Evolutionary conservation across 306 rosid species (phyloP).

Genomic region (Inga leiocalycina): DNA sequence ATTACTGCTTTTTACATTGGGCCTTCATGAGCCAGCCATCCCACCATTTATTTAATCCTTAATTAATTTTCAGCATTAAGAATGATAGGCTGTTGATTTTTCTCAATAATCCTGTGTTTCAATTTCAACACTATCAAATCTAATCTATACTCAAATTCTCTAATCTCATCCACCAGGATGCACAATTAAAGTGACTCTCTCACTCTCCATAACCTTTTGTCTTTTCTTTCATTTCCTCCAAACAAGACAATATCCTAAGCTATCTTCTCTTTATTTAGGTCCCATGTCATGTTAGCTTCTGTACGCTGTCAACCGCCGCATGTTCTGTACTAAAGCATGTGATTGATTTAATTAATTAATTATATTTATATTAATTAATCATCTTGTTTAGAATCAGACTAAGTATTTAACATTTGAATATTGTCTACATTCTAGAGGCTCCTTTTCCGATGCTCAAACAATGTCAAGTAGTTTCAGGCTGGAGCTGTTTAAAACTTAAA

Average conservation of each 20-base stretch:
- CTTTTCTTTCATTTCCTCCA: slow-evolving; percentile 9
- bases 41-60: not conserved
- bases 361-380: not conserved
- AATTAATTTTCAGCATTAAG: slow-evolving; percentile 1
- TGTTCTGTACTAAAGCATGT: not conserved
- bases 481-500: too few relatives aligned
- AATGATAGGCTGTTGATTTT: not conserved
- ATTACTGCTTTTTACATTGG: slow-evolving; percentile 10
- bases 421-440: too few relatives aligned
- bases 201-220: slow-evolving; percentile 22
- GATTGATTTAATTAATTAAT: not conserved
- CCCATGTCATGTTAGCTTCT: not conserved
- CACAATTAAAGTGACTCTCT: slow-evolving; percentile 26
- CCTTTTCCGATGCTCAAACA: too few relatives aligned
- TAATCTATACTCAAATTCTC: not conserved
- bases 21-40: slow-evolving; percentile 2
- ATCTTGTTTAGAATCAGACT: not conserved
- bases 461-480: too few relatives aligned
- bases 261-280: not conserved
- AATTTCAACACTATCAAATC: not conserved
- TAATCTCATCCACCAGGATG: slow-evolving; percentile 9
- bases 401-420: not conserved
- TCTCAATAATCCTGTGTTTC: not conserved
- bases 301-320: not conserved
- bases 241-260: slow-evolving; percentile 14